Conservation (phyloP, 1,284 basidiomycete genomes). For the Mycena sp. region DNA sequence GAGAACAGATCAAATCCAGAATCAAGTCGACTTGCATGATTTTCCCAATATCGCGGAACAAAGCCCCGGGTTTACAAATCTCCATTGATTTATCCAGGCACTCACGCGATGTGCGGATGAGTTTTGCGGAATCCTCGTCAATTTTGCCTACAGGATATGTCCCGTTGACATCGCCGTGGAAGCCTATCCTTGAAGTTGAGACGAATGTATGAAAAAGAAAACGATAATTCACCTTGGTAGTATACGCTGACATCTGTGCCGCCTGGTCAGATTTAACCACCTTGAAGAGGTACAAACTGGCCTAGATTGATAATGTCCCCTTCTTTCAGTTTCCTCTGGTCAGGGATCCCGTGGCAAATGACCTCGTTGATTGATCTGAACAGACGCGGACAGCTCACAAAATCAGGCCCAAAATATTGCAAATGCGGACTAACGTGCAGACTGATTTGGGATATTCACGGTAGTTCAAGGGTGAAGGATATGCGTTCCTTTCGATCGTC, state of each 20-base stretch:
- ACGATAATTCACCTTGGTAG: conserved; percentile 64
- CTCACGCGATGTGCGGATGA: conserved; percentile 85
- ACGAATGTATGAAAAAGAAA: conserved; percentile 17
- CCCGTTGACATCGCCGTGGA: conserved; percentile 92
- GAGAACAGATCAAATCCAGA: conserved; percentile 5
- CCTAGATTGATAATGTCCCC: conserved; percentile 96
- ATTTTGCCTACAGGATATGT: conserved; percentile 91
- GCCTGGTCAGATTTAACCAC: conserved; percentile 21
- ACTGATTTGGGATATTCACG: conserved; percentile 94
- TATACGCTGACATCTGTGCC: conserved; percentile 71
- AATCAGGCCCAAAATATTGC: conserved; percentile 6
- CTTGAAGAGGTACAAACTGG: conserved; percentile 45
- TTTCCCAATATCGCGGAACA: conserved; percentile 88
- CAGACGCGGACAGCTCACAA: conserved; percentile 7
- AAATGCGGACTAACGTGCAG: conserved; percentile 71
- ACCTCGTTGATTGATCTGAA: conserved; percentile 91
- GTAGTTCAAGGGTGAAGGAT: conserved; percentile 96
- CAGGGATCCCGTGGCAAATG: conserved; percentile 97
- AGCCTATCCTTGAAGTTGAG: conserved; percentile 59
- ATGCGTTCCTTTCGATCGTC: conserved; percentile 90
- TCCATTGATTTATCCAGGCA: conserved; percentile 90
- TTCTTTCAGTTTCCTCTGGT: conserved; percentile 85
- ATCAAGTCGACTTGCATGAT: conserved; percentile 67
- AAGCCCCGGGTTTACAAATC: conserved; percentile 89
- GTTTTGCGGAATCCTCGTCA: conserved; percentile 83